Percentiles rank a stretch among this genome's conserved stretches.
Conservation (phyloP, 225 moss, liverwort and hornwort genomes). For the Physcomitrium patens region DNA sequence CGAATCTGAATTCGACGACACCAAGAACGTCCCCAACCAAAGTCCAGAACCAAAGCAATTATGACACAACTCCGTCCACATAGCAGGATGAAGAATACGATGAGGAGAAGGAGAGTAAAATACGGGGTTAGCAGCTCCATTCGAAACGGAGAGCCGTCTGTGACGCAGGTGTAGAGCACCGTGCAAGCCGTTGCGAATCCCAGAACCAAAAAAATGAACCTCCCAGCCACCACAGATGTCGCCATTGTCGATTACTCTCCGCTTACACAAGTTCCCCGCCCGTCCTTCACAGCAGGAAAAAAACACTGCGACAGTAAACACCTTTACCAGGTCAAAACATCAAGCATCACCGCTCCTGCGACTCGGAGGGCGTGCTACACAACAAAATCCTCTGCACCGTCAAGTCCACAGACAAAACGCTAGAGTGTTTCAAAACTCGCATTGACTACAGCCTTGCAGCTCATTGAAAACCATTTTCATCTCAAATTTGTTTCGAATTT, state of each 20-base stretch:
- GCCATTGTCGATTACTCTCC: conserved; percentile 36
- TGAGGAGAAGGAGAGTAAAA: neutral
- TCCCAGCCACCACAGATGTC: conserved; percentile 71
- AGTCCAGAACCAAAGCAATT: neutral
- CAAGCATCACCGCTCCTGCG: too few relatives aligned
- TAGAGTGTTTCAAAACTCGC: too few relatives aligned
- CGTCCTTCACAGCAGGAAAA: neutral
- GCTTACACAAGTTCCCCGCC: conserved; percentile 7
- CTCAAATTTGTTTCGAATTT: too few relatives aligned
- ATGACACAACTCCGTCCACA: neutral
- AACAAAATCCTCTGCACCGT: too few relatives aligned
- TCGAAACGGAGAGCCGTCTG: conserved; percentile 88
- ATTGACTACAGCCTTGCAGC: too few relatives aligned
- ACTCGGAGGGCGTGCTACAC: too few relatives aligned
- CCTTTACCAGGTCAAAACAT: too few relatives aligned
- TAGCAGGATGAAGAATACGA: neutral
- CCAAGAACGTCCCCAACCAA: neutral
- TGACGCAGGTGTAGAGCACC: conserved; percentile 78
- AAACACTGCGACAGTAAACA: too few relatives aligned
- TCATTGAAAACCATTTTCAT: too few relatives aligned
- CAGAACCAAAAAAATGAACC: conserved; percentile 64
- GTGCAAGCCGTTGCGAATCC: conserved; percentile 66
- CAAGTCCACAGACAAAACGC: too few relatives aligned
- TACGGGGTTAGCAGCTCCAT: conserved; percentile 82
- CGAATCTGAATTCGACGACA: conserved; percentile 4